Conservation (phyloP, 805 yeast species). For the Pichia ethanolica region DNA sequence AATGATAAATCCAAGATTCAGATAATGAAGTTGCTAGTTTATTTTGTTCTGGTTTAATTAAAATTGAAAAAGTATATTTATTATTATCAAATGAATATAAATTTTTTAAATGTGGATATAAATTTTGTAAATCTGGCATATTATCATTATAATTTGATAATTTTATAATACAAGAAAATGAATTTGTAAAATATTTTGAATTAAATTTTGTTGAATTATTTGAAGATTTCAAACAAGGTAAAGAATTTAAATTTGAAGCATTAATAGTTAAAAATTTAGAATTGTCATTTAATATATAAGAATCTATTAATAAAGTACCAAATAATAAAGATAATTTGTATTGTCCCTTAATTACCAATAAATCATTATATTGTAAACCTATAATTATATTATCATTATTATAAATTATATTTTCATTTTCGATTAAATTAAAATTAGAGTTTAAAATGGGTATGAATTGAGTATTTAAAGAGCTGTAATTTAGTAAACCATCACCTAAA, state of each 20-base stretch:
- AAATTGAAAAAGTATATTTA: constrained; percentile 32
- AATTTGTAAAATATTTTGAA: constrained; percentile 30
- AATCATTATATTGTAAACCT: constrained; percentile 14
- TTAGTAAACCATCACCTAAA: neutral
- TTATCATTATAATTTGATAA: constrained; percentile 35
- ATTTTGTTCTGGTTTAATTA: constrained; percentile 18
- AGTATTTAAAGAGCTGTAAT: neutral
- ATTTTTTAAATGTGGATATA: constrained; percentile 31
- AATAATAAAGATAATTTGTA: constrained; percentile 35
- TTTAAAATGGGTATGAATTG: constrained; percentile 8
- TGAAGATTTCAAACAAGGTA: constrained; percentile 35
- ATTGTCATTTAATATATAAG: constrained; percentile 27
- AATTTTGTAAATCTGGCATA: constrained; percentile 34
- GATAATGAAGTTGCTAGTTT: constrained; percentile 24
- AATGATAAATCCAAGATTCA: constrained; percentile 20
- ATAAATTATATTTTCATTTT: constrained; percentile 32
- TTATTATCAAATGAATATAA: constrained; percentile 5
- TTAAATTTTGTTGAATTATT: constrained; percentile 25
- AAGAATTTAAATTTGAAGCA: constrained; percentile 29
- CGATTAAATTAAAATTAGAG: constrained; percentile 32
- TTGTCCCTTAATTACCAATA: constrained; percentile 41
- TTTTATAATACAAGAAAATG: constrained; percentile 34
- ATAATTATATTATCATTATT: constrained; percentile 15
- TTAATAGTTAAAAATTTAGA: constrained; percentile 16
- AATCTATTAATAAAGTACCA: constrained; percentile 42